Evolutionary conservation across 148 eudicot genomes (phyloP), one percentile per base, ranked within the genome.

Genomic region (Fagopyrum esculentum): DNA sequence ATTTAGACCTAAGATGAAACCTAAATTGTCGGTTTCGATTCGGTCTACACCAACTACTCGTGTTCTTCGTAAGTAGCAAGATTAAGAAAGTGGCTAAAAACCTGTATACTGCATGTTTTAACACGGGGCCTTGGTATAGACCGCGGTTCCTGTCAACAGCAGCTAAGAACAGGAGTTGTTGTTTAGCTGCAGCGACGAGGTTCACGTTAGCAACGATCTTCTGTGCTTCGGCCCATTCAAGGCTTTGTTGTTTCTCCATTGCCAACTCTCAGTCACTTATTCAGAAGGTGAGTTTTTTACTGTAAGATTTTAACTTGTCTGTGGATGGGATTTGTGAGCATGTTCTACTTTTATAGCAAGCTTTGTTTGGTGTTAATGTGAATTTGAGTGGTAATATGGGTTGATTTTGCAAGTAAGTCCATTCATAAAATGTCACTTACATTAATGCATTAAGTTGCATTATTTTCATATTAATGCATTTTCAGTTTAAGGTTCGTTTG

Each of bases 161-260:
- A n/a, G 88, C 89, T 60, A 92, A 89, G 72, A 92, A 89, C 73
- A 80, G 77, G 11, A 89, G 86, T 73, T 85, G 90, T 59, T 51
- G 80, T 79, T 89, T 88, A 11, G 97, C 94, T 26, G 89, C 89
- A 22, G 81, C 73, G 16, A 88, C 82, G 76, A 92, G 89, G 73
- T 89, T 88, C 13, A 85, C 80, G 46, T 77, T 89, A 47, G 87
- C 77, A 43, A 5, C 78, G 51, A 85, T 82, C 77, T 78, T 78
- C 85, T 92, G 97, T 9, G 97, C 89, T 68, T 80, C 86, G 29
- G 77, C 79, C 94, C 97, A 89, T 74, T 89, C 94, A 17, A 77
- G 69, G 61, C 83, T 82, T 66, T 92, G 89, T 57, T 81, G 77
- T 73, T 49, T 79, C 75, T 82, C 80, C 87, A 85, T 85, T 73